A percentile compares a stretch with the other conserved stretches of the same genome.
phyloP scores from a whole-genome alignment of 768 basidiomycete species.

The Leccinum ochraceum region DNA sequence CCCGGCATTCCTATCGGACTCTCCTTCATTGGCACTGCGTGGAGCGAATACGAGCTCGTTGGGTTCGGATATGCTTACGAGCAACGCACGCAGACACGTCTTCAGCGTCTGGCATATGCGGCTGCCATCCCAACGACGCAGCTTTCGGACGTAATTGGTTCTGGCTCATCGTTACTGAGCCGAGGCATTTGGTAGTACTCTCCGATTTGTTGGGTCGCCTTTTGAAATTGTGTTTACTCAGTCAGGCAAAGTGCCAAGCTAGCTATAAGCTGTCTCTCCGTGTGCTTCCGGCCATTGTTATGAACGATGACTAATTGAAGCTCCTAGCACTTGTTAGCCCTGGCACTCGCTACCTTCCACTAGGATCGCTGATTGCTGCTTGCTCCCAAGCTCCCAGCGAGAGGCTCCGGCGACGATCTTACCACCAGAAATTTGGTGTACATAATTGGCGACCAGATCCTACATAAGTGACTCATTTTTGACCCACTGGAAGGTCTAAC shows the following conservation, averaged over 20 bases:
- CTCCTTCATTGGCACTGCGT: constrained; percentile 45
- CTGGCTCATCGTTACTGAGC: background rate
- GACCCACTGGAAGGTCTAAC: no score
- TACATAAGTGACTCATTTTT: no score
- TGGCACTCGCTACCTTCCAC: background rate
- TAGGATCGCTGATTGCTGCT: background rate
- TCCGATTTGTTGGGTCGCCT: background rate
- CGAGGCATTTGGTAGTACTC: background rate
- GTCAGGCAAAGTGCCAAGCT: no score
- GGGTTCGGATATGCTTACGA: constrained; percentile 47
- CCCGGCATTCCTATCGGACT: constrained; percentile 45
- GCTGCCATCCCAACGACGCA: constrained; percentile 61
- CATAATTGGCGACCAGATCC: no score
- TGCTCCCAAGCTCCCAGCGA: background rate
- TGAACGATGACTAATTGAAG: background rate
- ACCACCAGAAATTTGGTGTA: background rate
- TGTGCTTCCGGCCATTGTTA: background rate
- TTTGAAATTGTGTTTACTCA: background rate
- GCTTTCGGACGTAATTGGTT: constrained; percentile 36
- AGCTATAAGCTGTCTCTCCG: no score
- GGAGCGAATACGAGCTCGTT: constrained; percentile 43
- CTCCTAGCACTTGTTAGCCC: background rate
- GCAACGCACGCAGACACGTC: constrained; percentile 55
- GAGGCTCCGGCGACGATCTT: background rate
- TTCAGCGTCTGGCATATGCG: constrained; percentile 48